Conservation (phyloP, 148 eudicot genomes). For the Chenopodium album region DNA sequence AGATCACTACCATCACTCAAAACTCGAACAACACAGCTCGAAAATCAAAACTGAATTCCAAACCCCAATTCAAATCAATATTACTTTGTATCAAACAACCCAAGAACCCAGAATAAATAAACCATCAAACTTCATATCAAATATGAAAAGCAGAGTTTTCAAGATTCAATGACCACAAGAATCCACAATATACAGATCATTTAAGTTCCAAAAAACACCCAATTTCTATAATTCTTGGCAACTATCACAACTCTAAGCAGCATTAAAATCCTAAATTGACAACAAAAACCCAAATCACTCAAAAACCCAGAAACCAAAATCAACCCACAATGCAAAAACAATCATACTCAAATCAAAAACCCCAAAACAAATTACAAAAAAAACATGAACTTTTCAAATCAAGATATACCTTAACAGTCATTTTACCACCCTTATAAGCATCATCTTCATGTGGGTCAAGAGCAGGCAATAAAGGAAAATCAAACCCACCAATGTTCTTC, state of each 20-base stretch:
- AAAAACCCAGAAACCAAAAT: background rate
- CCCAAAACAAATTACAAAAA: background rate
- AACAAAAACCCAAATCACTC: conserved; percentile 2
- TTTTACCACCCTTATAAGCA: conserved; percentile 60
- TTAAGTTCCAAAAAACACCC: background rate
- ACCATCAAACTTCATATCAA: background rate
- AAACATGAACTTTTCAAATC: too few species aligned
- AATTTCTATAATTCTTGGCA: too few species aligned
- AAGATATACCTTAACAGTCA: conserved; percentile 64
- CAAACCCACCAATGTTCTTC: conserved; percentile 54
- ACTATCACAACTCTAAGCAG: background rate
- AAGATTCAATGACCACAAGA: too few species aligned
- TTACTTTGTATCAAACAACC: background rate
- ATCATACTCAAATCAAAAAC: background rate
- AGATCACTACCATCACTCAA: background rate
- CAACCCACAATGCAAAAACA: background rate
- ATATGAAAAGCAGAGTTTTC: too few species aligned
- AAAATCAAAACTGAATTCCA: background rate
- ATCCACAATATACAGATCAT: background rate
- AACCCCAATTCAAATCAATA: conserved; percentile 11
- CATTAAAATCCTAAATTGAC: background rate
- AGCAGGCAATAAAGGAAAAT: conserved; percentile 73
- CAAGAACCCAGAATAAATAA: background rate
- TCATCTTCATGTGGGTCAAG: conserved; percentile 84
- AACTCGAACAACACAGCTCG: background rate